Evolutionary conservation across 1,139 yeast genomes (phyloP).

Genomic region (Geotrichum australiense): DNA sequence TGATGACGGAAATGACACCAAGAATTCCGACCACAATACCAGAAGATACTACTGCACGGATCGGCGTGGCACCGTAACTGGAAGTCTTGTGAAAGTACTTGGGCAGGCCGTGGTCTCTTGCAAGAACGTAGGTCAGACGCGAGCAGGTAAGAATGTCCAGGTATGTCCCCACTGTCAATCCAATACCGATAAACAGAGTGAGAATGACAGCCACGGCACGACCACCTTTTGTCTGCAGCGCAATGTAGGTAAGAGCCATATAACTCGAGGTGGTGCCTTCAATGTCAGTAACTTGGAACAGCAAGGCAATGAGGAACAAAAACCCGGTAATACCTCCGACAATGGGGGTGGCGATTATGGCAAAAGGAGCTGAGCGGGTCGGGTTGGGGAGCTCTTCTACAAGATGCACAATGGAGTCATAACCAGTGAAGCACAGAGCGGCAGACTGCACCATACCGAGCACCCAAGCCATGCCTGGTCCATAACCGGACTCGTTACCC

Average conservation of each 20-base stretch:
- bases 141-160: conserved; percentile 65
- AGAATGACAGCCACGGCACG: conserved; percentile 17
- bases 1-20: conserved; percentile 53
- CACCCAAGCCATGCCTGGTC: conserved; percentile 22
- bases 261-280: conserved; percentile 35
- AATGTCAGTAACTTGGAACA: conserved; percentile 64
- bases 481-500: conserved; percentile 21
- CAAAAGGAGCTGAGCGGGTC: conserved; percentile 70
- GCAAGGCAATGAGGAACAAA: conserved; percentile 61
- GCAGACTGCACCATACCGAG: conserved; percentile 71
- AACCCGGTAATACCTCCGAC: conserved; percentile 67
- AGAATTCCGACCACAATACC: conserved; percentile 56
- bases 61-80: conserved; percentile 54
- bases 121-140: conserved; percentile 71
- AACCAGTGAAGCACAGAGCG: conserved; percentile 57
- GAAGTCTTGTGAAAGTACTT: conserved; percentile 60
- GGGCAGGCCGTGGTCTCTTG: conserved; percentile 70
- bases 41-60: conserved; percentile 63
- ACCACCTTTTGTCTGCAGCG: conserved; percentile 46
- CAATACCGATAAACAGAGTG: conserved; percentile 18
- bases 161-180: conserved; percentile 29
- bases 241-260: conserved; percentile 19
- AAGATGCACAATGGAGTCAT: conserved; percentile 73
- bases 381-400: conserved; percentile 77
- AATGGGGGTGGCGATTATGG: conserved; percentile 58